Percentiles rank a stretch among this genome's conserved stretches.
phyloP scores from a whole-genome alignment of 139 green algal species.

The Eudorina sp. region DNA sequence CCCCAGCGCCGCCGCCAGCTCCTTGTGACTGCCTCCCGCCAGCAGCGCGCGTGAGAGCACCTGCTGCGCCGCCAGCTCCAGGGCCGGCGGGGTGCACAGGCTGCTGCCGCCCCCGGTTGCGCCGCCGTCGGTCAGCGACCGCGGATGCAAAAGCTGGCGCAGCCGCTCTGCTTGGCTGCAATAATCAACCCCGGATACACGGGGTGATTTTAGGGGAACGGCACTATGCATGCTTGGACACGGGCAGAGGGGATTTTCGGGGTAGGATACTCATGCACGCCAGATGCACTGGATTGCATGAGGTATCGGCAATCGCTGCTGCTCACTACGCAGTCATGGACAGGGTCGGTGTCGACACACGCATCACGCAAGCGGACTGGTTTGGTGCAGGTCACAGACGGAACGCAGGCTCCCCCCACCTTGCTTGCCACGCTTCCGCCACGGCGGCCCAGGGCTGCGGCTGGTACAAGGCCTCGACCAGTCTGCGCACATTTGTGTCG shows the following conservation, averaged over 20 bases:
- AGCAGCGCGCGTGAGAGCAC: neutral
- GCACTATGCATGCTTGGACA: no score
- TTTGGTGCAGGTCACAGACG: neutral
- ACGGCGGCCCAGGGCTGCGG: conserved; percentile 37
- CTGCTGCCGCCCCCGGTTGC: neutral
- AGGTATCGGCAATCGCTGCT: no score
- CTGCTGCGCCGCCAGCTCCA: conserved; percentile 16
- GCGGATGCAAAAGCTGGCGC: conserved; percentile 2
- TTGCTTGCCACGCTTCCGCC: conserved; percentile 5
- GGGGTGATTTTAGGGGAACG: neutral
- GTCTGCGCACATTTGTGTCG: neutral
- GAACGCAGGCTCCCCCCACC: conserved; percentile 2
- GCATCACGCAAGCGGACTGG: no score
- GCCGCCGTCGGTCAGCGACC: neutral
- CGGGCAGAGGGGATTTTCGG: no score
- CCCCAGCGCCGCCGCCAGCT: conserved; percentile 38
- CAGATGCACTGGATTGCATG: no score
- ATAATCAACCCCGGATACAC: neutral
- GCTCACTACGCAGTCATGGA: no score
- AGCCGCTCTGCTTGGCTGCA: conserved; percentile 34
- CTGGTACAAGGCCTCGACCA: conserved; percentile 38
- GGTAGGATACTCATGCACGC: no score
- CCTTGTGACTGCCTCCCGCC: conserved; percentile 19
- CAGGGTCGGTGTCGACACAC: no score
- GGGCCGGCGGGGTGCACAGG: neutral